phyloP scores from a whole-genome alignment of 495 filamentous ascomycete genomes.

The Penicillium maclennaniae region DNA sequence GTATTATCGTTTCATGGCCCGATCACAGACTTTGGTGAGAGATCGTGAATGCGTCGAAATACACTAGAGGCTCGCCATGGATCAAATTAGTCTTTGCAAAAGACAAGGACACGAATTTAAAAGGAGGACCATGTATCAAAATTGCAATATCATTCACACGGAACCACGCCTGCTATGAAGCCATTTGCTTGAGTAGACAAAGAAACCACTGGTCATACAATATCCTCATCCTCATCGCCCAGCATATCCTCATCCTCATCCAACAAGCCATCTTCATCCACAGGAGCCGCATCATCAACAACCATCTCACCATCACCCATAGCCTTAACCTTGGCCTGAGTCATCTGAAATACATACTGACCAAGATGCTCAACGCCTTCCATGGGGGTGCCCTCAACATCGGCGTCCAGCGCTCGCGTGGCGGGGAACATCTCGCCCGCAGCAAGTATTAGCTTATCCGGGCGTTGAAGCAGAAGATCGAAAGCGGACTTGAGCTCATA shows the following conservation, averaged over 20 bases:
- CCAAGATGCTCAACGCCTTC: constrained; percentile 91
- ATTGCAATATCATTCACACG: neutral
- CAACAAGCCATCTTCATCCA: constrained; percentile 41
- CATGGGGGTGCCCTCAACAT: constrained; percentile 66
- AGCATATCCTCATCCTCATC: constrained; percentile 44
- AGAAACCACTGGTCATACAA: constrained; percentile 31
- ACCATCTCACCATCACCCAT: constrained; percentile 44
- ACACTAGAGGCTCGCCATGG: too few species aligned
- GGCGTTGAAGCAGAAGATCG: constrained; percentile 62
- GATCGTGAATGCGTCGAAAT: too few species aligned
- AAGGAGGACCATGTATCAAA: neutral
- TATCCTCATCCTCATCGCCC: constrained; percentile 34
- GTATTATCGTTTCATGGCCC: too few species aligned
- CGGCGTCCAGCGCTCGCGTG: constrained; percentile 52
- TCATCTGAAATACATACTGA: constrained; percentile 98
- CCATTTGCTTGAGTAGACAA: neutral
- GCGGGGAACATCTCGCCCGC: constrained; percentile 85
- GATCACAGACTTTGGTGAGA: too few species aligned
- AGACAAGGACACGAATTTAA: too few species aligned
- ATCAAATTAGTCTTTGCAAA: too few species aligned
- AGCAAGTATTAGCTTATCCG: constrained; percentile 74
- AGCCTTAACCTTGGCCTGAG: constrained; percentile 70
- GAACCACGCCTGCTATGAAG: neutral
- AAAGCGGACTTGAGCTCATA: constrained; percentile 87
- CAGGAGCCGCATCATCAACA: constrained; percentile 31